Evolutionary conservation across 2,329 filamentous ascomycete genomes (phyloP).

Genomic region (Macrophomina pseudophaseolina): DNA sequence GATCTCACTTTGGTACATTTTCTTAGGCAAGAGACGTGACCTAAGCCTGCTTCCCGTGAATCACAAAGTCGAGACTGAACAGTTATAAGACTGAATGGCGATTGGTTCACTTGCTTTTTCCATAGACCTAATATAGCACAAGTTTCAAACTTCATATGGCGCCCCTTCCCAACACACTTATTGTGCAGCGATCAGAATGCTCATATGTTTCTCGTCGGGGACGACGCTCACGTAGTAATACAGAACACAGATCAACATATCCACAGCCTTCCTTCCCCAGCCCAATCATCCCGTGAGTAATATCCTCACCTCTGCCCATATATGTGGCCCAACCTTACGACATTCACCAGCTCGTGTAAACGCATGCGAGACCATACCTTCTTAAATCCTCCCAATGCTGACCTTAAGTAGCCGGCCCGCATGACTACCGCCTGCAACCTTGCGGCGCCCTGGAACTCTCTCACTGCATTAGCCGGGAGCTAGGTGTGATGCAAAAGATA

Average conservation of each 20-base stretch:
- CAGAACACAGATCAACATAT: conserved; percentile 16
- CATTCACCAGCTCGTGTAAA: too few species aligned
- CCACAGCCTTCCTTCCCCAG: not conserved
- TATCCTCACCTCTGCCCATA: too few species aligned
- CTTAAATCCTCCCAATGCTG: too few species aligned
- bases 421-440: too few species aligned
- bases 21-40: not conserved
- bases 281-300: too few species aligned
- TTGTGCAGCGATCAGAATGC: not conserved
- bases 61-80: not conserved
- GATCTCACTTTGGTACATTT: not conserved
- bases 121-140: not conserved
- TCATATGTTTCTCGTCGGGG: not conserved
- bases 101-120: not conserved
- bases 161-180: not conserved
- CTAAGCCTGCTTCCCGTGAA: not conserved
- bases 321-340: too few species aligned
- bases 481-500: not conserved
- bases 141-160: not conserved
- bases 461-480: too few species aligned
- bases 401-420: too few species aligned
- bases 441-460: too few species aligned
- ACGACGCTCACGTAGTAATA: conserved; percentile 13
- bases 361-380: too few species aligned
- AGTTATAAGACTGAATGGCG: not conserved